These are phyloP conservation scores for Globisporangium spinosum DNA, from an alignment of 352 stramenopile genomes.

Conservation along the genomic window DNA sequence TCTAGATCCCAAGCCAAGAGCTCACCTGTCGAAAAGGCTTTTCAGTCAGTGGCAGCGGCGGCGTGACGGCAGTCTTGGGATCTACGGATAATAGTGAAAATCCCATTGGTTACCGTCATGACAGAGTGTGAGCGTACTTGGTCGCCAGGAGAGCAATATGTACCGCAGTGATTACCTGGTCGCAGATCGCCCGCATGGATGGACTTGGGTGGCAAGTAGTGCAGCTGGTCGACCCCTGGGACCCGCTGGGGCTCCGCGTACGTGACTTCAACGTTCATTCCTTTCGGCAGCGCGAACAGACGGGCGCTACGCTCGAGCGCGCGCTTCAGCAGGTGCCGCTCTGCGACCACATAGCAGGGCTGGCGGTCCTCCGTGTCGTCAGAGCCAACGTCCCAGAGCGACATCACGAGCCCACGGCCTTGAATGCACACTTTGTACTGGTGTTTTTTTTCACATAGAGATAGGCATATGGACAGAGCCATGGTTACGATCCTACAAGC, in stretches of 20 bases:
- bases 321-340: constrained; percentile 52
- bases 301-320: constrained; percentile 29
- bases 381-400: constrained; percentile 52
- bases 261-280: constrained; percentile 39
- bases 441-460: background rate
- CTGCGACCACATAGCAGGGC: constrained; percentile 54
- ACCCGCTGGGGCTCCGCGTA: constrained; percentile 55
- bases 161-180: background rate
- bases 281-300: constrained; percentile 35
- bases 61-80: background rate
- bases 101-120: background rate
- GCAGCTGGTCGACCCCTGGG: constrained; percentile 53
- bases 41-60: background rate
- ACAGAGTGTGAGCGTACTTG: no score
- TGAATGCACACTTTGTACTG: constrained; percentile 63
- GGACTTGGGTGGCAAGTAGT: constrained; percentile 39
- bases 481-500: background rate
- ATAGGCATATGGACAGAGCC: background rate
- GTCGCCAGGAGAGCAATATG: no score
- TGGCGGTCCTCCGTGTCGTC: constrained; percentile 60
- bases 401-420: constrained; percentile 44
- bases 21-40: background rate
- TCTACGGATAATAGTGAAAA: background rate
- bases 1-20: background rate
- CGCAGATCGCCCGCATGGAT: constrained; percentile 42